Percentiles rank a stretch among this genome's conserved stretches.
These are phyloP conservation scores for Gymnopilus dilepis DNA, from an alignment of 768 basidiomycete species.

Conservation along the genomic window DNA sequence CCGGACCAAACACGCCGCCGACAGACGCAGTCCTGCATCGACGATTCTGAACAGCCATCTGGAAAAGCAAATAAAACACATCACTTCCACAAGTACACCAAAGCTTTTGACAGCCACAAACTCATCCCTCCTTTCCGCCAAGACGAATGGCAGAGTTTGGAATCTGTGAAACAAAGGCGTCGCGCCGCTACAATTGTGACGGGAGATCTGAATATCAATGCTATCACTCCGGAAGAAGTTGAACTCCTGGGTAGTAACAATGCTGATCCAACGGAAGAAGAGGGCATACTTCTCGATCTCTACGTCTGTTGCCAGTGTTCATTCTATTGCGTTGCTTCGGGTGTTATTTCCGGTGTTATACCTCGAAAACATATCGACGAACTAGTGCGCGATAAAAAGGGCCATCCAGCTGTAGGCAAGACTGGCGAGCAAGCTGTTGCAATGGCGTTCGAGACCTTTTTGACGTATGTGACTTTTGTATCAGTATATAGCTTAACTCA, in stretches of 20 bases:
- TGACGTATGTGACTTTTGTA: constrained; percentile 52
- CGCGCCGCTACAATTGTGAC: constrained; percentile 43
- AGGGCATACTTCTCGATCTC: constrained; percentile 70
- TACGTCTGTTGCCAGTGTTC: constrained; percentile 89
- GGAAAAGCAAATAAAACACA: constrained; percentile 67
- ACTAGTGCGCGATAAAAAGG: constrained; percentile 62
- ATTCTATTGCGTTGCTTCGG: constrained; percentile 71
- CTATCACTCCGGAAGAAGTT: constrained; percentile 39
- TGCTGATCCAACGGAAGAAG: constrained; percentile 43
- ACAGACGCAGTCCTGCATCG: constrained; percentile 55
- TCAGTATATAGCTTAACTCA: constrained; percentile 16
- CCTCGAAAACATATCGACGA: constrained; percentile 66
- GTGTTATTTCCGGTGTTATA: constrained; percentile 76
- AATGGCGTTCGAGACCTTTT: constrained; percentile 66
- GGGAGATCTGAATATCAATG: constrained; percentile 49
- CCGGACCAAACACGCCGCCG: constrained; percentile 62
- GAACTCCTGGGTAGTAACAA: constrained; percentile 41
- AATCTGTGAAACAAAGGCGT: constrained; percentile 56
- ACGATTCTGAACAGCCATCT: constrained; percentile 51
- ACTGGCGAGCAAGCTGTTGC: constrained; percentile 59
- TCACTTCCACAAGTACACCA: constrained; percentile 80
- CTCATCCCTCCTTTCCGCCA: constrained; percentile 64
- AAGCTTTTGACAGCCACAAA: constrained; percentile 70
- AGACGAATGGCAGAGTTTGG: constrained; percentile 63
- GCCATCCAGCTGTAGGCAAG: constrained; percentile 62